Conservation (phyloP, 768 basidiomycete species). For the Pulveroboletus sp. region DNA sequence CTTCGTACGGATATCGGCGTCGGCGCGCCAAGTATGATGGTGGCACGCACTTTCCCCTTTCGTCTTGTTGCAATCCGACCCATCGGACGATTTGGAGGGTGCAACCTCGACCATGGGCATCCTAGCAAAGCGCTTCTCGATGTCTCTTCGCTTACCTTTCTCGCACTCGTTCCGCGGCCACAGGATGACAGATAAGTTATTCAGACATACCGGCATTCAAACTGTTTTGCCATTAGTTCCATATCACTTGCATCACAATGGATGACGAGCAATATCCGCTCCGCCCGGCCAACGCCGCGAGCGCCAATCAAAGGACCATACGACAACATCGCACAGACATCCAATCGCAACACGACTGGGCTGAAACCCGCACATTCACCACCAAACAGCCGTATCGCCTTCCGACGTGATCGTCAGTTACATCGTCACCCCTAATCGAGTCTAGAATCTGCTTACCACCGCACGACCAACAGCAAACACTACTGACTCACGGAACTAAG, state of each 20-base stretch:
- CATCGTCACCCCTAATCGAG: neutral
- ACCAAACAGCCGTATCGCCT: slow-evolving; percentile 3
- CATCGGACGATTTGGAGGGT: neutral
- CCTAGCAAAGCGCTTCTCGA: too few species aligned
- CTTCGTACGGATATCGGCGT: neutral
- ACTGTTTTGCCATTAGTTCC: neutral
- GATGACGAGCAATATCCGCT: neutral
- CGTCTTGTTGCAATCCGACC: neutral
- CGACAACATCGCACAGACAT: neutral
- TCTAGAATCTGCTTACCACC: slow-evolving; percentile 1
- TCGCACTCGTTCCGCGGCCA: neutral
- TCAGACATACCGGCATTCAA: neutral
- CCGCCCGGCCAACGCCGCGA: neutral
- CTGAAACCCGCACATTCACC: neutral
- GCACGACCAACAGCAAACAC: neutral
- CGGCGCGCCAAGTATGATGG: neutral
- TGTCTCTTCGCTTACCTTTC: too few species aligned
- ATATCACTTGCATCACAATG: too few species aligned
- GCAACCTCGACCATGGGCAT: neutral
- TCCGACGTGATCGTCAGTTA: slow-evolving; percentile 7
- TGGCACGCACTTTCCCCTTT: neutral
- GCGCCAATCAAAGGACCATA: neutral
- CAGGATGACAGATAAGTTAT: too few species aligned
- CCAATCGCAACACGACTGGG: neutral
- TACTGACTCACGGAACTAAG: too few species aligned